Base-by-base conservation (phyloP, 2,329 filamentous ascomycete genomes). In the Amylocarpus encephaloides region DNA sequence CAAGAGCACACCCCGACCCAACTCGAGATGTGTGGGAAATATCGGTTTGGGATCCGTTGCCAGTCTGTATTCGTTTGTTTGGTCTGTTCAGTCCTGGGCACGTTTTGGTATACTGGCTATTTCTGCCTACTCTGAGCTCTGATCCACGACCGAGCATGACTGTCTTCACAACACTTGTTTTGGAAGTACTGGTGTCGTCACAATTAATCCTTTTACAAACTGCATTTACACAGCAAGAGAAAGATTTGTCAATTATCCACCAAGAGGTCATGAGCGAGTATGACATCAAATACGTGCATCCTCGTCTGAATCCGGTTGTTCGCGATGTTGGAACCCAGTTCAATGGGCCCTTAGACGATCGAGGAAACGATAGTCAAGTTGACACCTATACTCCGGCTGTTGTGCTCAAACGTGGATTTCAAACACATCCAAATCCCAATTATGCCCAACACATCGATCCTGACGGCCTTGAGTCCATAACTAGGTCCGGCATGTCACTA, bases 191-290 rank as follows among this genome's bases (percentile, higher is more conserved):
- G 1, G 73, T 98, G 12, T 91, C 91, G 0, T 71, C 77, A 1
- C 88, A 96, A 67, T 77, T 97, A 56, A 77, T 82, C 46, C 73
- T 88, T 29, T 72, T 97, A 44, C 83, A 86, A 53, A 78, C 77
- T 2, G 82, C 77, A 32, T 97, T 92, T 68, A 77, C 80, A 3
- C 91, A 92, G 65, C 91, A 97, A 66, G 81, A 80, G 53, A 95
- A 90, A 65, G 93, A 98, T 67, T 81, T 80, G 1, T 77, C 83
- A 2, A 77, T 96, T 42, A 86, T 98, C 51, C 89, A 95, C 59
- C 89, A 86, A 60, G 88, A 97, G 68, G 92, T 97, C 5, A 77
- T 97, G 70, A 85, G 90, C 66, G 93, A 98, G 70, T 98, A 98
- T 65, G 89, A 97, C 65, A 88, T 82, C 59, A 98, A 98, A 71